Conservation (phyloP, 2,329 filamentous ascomycete genomes). For the Didymella segeticola region DNA sequence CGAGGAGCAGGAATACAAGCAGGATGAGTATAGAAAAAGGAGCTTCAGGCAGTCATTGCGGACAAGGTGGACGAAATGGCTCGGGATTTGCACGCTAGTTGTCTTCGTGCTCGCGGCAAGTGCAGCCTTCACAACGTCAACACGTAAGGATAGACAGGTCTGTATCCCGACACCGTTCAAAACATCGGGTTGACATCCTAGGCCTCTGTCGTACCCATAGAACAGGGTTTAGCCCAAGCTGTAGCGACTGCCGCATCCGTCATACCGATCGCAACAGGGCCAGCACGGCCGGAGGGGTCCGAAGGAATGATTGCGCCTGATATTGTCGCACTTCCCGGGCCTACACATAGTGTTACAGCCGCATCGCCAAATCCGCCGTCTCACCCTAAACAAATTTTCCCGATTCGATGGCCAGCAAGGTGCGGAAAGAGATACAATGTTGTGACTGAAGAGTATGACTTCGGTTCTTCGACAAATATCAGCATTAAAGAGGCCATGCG, state of each 20-base stretch:
- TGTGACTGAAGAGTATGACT: slow-evolving; percentile 39
- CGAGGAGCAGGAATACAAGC: slow-evolving; percentile 31
- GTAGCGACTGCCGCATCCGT: slow-evolving; percentile 15
- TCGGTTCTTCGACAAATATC: slow-evolving; percentile 32
- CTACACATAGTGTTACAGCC: slow-evolving; percentile 22
- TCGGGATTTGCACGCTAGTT: slow-evolving; percentile 27
- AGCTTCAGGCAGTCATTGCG: slow-evolving; percentile 29
- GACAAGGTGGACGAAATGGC: slow-evolving; percentile 31
- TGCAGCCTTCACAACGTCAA: slow-evolving; percentile 24
- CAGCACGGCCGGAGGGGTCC: slow-evolving; percentile 1
- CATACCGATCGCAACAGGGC: slow-evolving; percentile 11
- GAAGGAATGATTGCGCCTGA: slow-evolving; percentile 15
- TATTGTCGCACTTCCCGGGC: slow-evolving; percentile 17
- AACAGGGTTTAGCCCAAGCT: slow-evolving; percentile 22
- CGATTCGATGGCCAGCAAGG: slow-evolving; percentile 45
- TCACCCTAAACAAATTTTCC: slow-evolving; percentile 32
- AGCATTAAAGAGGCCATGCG: slow-evolving; percentile 40
- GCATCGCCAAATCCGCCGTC: slow-evolving; percentile 3
- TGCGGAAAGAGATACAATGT: slow-evolving; percentile 45
- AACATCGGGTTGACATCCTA: neutral
- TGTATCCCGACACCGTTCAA: neutral
- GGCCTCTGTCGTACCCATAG: neutral
- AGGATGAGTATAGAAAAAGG: slow-evolving; percentile 28
- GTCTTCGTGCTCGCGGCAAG: slow-evolving; percentile 33
- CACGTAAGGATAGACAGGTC: slow-evolving; percentile 30